These are phyloP conservation scores for Pleurotus ostreatus DNA, from an alignment of 768 basidiomycete species.

Conservation along the genomic window DNA sequence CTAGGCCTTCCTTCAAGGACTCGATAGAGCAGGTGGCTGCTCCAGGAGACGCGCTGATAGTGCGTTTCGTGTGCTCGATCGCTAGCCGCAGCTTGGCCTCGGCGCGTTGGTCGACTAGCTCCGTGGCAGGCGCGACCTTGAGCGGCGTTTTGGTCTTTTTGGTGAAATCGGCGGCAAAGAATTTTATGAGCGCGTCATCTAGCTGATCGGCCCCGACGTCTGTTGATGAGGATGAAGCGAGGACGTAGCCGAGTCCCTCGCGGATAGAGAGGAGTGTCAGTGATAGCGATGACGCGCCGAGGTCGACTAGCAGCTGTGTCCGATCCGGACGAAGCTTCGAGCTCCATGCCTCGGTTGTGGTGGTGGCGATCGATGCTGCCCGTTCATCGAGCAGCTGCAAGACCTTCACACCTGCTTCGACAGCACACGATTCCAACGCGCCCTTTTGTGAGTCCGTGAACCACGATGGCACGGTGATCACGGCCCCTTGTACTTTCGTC, in stretches of 20 bases:
- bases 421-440: constrained; percentile 71
- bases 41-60: constrained; percentile 79
- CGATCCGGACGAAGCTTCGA: constrained; percentile 51
- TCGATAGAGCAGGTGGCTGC: constrained; percentile 92
- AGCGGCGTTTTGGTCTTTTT: constrained; percentile 89
- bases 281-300: constrained; percentile 71
- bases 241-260: constrained; percentile 64
- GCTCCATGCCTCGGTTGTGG: constrained; percentile 43
- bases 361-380: constrained; percentile 66
- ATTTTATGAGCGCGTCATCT: constrained; percentile 80
- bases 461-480: constrained; percentile 76
- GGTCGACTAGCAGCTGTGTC: constrained; percentile 77
- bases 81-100: constrained; percentile 92
- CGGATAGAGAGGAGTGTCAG: constrained; percentile 71
- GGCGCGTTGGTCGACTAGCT: constrained; percentile 70
- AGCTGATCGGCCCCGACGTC: constrained; percentile 65
- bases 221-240: constrained; percentile 48
- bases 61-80: constrained; percentile 92
- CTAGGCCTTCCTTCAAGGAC: constrained; percentile 89
- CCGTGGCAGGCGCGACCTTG: constrained; percentile 54
- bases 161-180: constrained; percentile 93
- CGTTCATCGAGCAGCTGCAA: constrained; percentile 87
- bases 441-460: constrained; percentile 66
- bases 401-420: constrained; percentile 78
- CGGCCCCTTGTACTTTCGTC: constrained; percentile 70